Conservation (phyloP, 768 basidiomycete species). For the Termitomyces heimii region DNA sequence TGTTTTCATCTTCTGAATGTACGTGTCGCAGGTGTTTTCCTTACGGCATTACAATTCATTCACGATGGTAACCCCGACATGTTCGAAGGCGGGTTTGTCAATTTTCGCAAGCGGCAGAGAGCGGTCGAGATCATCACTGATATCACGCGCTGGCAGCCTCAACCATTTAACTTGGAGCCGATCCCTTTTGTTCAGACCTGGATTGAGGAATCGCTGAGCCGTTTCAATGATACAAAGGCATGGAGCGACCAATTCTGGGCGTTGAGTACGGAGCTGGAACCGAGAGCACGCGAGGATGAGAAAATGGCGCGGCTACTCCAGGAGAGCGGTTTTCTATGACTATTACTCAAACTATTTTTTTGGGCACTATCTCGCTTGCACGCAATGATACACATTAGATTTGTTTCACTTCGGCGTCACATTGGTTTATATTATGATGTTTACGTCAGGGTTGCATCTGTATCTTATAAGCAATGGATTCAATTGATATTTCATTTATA, state of each 20-base stretch:
- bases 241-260: constrained; percentile 79
- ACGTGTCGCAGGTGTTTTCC: constrained; percentile 71
- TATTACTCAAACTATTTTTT: neutral
- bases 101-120: constrained; percentile 93
- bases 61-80: constrained; percentile 92
- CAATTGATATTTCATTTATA: neutral
- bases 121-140: constrained; percentile 93
- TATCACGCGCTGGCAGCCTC: constrained; percentile 92
- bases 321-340: constrained; percentile 79
- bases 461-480: neutral
- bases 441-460: neutral
- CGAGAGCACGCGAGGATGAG: constrained; percentile 92
- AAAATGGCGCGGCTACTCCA: constrained; percentile 89
- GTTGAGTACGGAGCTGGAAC: constrained; percentile 81
- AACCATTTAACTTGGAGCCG: constrained; percentile 77
- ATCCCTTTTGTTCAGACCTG: constrained; percentile 64
- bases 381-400: neutral
- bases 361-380: neutral
- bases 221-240: constrained; percentile 61
- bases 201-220: constrained; percentile 72
- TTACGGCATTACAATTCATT: constrained; percentile 92
- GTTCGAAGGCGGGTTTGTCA: constrained; percentile 76
- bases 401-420: neutral
- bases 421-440: neutral
- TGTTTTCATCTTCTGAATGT: neutral